Percentiles rank a stretch among this genome's conserved stretches.
Conservation (phyloP, 2,329 filamentous ascomycete species). For the Trichophyton benhamiae region DNA sequence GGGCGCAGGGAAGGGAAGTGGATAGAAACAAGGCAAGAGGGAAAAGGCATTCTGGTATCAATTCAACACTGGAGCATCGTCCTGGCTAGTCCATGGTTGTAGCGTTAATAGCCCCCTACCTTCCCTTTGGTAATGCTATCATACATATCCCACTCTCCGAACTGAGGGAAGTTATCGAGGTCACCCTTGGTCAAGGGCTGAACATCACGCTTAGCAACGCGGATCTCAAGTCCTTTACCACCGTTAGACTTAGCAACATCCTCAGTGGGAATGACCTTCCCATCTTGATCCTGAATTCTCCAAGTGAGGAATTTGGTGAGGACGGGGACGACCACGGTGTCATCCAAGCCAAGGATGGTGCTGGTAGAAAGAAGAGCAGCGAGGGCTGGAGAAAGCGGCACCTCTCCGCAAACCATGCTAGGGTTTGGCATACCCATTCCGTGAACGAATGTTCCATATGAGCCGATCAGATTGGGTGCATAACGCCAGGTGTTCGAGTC, state of each 20-base stretch:
- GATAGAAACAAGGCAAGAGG: not conserved
- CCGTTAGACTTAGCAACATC: slow-evolving; percentile 12
- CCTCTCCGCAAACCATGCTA: slow-evolving; percentile 1
- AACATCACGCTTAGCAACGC: slow-evolving; percentile 14
- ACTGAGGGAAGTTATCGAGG: slow-evolving; percentile 6
- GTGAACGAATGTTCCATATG: slow-evolving; percentile 42
- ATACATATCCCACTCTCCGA: slow-evolving; percentile 7
- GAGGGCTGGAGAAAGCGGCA: slow-evolving; percentile 15
- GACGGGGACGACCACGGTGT: slow-evolving; percentile 12
- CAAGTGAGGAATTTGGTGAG: slow-evolving; percentile 15
- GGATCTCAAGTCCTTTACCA: slow-evolving; percentile 10
- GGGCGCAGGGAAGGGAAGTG: not conserved
- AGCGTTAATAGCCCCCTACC: slow-evolving; percentile 5
- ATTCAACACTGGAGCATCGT: not conserved
- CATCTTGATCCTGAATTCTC: slow-evolving; percentile 13
- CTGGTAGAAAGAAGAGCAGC: slow-evolving; percentile 9
- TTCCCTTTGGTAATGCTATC: slow-evolving; percentile 9
- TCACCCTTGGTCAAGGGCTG: slow-evolving; percentile 9
- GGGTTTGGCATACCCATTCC: not conserved
- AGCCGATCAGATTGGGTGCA: slow-evolving; percentile 48
- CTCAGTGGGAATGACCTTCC: slow-evolving; percentile 12
- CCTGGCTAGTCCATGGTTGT: not conserved
- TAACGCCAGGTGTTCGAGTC: slow-evolving; percentile 40
- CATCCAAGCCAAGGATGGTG: slow-evolving; percentile 10
- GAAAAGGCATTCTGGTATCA: too few species aligned